Conservation (phyloP, 495 filamentous ascomycete genomes). For the Penicillium flavigenum region DNA sequence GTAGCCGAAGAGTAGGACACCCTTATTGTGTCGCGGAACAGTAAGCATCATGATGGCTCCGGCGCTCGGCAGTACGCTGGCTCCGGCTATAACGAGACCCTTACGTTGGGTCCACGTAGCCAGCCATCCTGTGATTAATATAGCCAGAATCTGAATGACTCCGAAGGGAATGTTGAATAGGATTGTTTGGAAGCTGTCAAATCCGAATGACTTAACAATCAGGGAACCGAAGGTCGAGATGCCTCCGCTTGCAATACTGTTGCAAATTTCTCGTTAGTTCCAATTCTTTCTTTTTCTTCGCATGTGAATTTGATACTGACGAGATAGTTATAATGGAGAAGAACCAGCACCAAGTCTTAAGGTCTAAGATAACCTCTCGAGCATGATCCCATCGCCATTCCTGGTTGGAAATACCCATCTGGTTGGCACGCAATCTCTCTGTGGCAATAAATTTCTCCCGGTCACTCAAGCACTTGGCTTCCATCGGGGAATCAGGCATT, state of each 20-base stretch:
- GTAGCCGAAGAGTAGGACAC: constrained; percentile 28
- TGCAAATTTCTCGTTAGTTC: not conserved
- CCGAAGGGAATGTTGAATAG: constrained; percentile 38
- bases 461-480: constrained; percentile 41
- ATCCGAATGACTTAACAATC: constrained; percentile 43
- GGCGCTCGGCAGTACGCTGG: constrained; percentile 18
- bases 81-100: constrained; percentile 21
- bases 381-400: constrained; percentile 51
- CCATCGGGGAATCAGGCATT: constrained; percentile 53
- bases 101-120: constrained; percentile 33
- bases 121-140: constrained; percentile 46
- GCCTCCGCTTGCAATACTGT: constrained; percentile 34
- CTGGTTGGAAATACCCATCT: constrained; percentile 51
- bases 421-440: constrained; percentile 53
- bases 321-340: constrained; percentile 30
- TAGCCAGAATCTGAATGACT: constrained; percentile 46
- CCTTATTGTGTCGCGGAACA: constrained; percentile 27
- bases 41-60: constrained; percentile 28
- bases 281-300: not conserved
- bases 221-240: constrained; percentile 38
- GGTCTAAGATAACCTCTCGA: constrained; percentile 45
- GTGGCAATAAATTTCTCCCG: constrained; percentile 50
- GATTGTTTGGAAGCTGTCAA: constrained; percentile 29
- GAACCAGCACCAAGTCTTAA: constrained; percentile 41
- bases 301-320: not conserved